A percentile compares a stretch with the other conserved stretches of the same genome.
Conservation (phyloP, 2,329 filamentous ascomycete species). For the Curvularia lunata region DNA sequence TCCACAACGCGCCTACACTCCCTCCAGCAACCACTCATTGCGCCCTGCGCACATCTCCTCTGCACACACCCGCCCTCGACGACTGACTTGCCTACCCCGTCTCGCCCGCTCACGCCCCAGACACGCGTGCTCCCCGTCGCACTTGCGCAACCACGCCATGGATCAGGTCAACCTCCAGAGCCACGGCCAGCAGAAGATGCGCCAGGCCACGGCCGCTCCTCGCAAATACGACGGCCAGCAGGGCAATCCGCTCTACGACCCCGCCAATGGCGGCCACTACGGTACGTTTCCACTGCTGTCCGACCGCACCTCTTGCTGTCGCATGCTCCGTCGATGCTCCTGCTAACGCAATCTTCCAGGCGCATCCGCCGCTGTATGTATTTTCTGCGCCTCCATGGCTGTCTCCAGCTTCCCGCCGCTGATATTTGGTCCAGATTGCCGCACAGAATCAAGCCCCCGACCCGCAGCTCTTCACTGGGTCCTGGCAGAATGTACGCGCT, state of each 20-base stretch:
- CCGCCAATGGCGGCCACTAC: slow-evolving; percentile 57
- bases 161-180: slow-evolving; percentile 47
- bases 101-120: slow-evolving; percentile 19
- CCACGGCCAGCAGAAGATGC: slow-evolving; percentile 49
- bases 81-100: slow-evolving; percentile 1
- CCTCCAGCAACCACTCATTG: slow-evolving; percentile 32
- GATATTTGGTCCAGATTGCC: slow-evolving; percentile 69
- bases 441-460: slow-evolving; percentile 86
- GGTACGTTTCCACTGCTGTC: slow-evolving; percentile 44
- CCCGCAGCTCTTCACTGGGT: slow-evolving; percentile 87
- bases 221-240: slow-evolving; percentile 59
- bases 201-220: slow-evolving; percentile 45
- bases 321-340: slow-evolving; percentile 7
- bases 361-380: slow-evolving; percentile 71
- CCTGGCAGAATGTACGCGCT: slow-evolving; percentile 83
- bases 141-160: slow-evolving; percentile 44
- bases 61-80: slow-evolving; percentile 29
- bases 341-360: slow-evolving; percentile 54
- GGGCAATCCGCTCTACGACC: slow-evolving; percentile 57
- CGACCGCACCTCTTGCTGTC: slow-evolving; percentile 11
- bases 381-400: slow-evolving; percentile 22
- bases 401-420: slow-evolving; percentile 27
- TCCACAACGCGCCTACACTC: slow-evolving; percentile 36
- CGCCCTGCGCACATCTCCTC: slow-evolving; percentile 23
- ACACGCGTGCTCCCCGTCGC: slow-evolving; percentile 40